Evolutionary conservation across 495 filamentous ascomycete genomes (phyloP).

Genomic region (Penicillium psychrofluorescens): DNA sequence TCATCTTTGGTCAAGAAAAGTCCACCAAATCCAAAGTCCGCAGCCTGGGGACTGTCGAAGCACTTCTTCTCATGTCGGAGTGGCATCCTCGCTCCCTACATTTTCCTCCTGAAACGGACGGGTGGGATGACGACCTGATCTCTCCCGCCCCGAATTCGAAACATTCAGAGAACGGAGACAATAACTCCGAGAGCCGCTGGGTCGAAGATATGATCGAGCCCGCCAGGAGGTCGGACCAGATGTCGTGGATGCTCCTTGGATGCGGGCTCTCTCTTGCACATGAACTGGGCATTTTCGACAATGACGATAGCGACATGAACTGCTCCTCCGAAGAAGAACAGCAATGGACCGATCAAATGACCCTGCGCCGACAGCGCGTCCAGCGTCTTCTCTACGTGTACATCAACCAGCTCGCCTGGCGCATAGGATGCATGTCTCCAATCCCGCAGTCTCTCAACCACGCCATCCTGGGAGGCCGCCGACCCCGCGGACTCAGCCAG

Average conservation of each 20-base stretch:
- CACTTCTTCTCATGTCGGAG: slow-evolving; percentile 46
- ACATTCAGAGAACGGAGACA: slow-evolving; percentile 7
- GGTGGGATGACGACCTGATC: slow-evolving; percentile 40
- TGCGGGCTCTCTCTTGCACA: slow-evolving; percentile 45
- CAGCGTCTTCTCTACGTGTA: slow-evolving; percentile 45
- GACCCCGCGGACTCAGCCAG: slow-evolving; percentile 19
- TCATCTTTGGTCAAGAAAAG: slow-evolving; percentile 46
- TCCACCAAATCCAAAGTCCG: slow-evolving; percentile 35
- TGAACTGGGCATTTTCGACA: slow-evolving; percentile 44
- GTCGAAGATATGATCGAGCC: slow-evolving; percentile 45
- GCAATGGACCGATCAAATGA: slow-evolving; percentile 29
- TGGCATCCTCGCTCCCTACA: slow-evolving; percentile 49
- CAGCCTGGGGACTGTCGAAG: slow-evolving; percentile 46
- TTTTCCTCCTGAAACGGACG: slow-evolving; percentile 45
- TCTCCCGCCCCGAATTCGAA: slow-evolving; percentile 8
- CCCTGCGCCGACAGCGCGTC: slow-evolving; percentile 34
- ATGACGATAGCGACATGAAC: slow-evolving; percentile 9
- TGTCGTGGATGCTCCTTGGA: slow-evolving; percentile 51
- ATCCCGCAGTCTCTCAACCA: slow-evolving; percentile 44
- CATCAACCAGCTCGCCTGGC: slow-evolving; percentile 46
- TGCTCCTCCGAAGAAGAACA: slow-evolving; percentile 14
- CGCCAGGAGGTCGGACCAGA: slow-evolving; percentile 45
- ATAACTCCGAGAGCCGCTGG: slow-evolving; percentile 28
- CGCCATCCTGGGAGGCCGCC: slow-evolving; percentile 28
- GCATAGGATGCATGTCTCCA: slow-evolving; percentile 46